Evolutionary conservation across 768 basidiomycete species (phyloP).

Genomic region (Saitozyma sp.): DNA sequence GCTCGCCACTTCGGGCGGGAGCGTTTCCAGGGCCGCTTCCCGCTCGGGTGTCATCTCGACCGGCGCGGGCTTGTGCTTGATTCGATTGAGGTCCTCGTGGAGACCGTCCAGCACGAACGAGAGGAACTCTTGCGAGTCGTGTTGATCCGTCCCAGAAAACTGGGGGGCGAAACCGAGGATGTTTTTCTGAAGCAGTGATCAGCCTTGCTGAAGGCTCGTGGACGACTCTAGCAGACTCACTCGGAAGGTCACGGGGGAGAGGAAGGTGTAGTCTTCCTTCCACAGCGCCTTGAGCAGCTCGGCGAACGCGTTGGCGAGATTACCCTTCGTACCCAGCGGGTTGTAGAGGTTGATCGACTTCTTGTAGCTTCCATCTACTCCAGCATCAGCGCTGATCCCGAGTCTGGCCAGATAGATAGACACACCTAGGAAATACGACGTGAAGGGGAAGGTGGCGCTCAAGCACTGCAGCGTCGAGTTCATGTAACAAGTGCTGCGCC

Average conservation of each 20-base stretch:
- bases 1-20: slow-evolving; percentile 83
- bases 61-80: slow-evolving; percentile 69
- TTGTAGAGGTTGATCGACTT: slow-evolving; percentile 72
- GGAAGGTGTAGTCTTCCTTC: slow-evolving; percentile 77
- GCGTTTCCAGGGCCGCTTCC: slow-evolving; percentile 81
- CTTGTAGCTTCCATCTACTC: slow-evolving; percentile 50
- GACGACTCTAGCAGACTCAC: slow-evolving; percentile 56
- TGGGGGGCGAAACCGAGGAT: slow-evolving; percentile 65
- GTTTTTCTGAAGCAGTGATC: slow-evolving; percentile 57
- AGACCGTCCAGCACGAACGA: slow-evolving; percentile 89
- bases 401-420: slow-evolving; percentile 9
- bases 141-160: slow-evolving; percentile 84
- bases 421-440: slow-evolving; percentile 85
- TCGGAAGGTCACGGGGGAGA: slow-evolving; percentile 79
- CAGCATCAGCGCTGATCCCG: too few species aligned
- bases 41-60: slow-evolving; percentile 69
- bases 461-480: slow-evolving; percentile 96
- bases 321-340: slow-evolving; percentile 82
- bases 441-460: slow-evolving; percentile 89
- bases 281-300: slow-evolving; percentile 81
- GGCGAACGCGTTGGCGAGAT: slow-evolving; percentile 77
- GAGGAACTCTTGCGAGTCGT: slow-evolving; percentile 97
- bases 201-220: neutral
- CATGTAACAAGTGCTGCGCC: slow-evolving; percentile 97
- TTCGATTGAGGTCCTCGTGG: slow-evolving; percentile 82